Conservation (phyloP, 805 yeast genomes). For the Teunomyces aglyptinius region DNA sequence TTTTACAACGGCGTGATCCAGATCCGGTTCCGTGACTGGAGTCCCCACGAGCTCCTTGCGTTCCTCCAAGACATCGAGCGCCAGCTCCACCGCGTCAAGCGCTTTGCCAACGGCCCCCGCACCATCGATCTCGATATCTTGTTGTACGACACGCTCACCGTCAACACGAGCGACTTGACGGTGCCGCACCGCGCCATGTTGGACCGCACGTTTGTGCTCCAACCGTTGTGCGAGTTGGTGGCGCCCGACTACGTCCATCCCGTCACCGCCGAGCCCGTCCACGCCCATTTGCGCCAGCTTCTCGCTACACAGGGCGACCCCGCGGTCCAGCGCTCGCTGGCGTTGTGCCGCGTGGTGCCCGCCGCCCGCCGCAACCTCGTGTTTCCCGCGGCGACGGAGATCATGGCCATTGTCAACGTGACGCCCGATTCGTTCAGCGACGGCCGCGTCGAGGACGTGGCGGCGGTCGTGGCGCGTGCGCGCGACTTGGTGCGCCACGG, state of each 20-base stretch:
- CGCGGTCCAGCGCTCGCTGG: constrained; percentile 49
- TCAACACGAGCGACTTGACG: constrained; percentile 57
- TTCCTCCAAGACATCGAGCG: constrained; percentile 78
- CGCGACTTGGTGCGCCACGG: constrained; percentile 52
- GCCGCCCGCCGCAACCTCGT: constrained; percentile 27
- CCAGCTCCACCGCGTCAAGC: constrained; percentile 66
- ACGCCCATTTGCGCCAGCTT: constrained; percentile 56
- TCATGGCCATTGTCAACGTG: constrained; percentile 87
- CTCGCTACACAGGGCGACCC: constrained; percentile 21
- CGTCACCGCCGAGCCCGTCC: constrained; percentile 78
- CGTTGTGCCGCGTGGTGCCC: constrained; percentile 53
- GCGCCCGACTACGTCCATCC: constrained; percentile 73
- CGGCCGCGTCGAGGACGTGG: constrained; percentile 53
- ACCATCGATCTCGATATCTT: constrained; percentile 86
- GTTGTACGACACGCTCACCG: constrained; percentile 58
- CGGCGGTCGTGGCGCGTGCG: constrained; percentile 46
- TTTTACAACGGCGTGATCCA: constrained; percentile 83
- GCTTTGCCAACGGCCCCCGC: constrained; percentile 89
- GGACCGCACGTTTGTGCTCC: constrained; percentile 85
- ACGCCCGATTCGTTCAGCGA: constrained; percentile 97
- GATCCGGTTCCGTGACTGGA: constrained; percentile 51
- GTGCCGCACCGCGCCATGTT: constrained; percentile 88
- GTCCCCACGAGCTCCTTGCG: constrained; percentile 63
- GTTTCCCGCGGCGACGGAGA: constrained; percentile 44
- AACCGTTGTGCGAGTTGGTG: constrained; percentile 81